phyloP scores from a whole-genome alignment of 1,284 basidiomycete genomes.

The Cryptococcus floricola region DNA sequence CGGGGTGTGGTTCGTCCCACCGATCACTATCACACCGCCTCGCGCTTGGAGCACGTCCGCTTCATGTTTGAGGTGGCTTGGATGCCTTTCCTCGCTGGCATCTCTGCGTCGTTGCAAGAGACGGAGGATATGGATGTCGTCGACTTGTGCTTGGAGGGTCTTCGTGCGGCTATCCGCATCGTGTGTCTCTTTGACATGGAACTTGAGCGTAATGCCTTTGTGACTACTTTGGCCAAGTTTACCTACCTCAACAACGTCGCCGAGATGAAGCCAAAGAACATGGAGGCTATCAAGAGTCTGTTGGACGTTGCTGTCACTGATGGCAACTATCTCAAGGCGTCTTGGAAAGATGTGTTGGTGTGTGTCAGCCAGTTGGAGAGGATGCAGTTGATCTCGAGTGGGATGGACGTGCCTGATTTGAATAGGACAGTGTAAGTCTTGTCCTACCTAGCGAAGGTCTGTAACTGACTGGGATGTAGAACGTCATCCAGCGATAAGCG shows the following conservation, averaged over 20 bases:
- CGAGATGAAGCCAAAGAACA: constrained; percentile 98
- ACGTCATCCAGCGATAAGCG: constrained; percentile 18
- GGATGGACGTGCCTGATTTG: constrained; percentile 74
- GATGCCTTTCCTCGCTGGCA: constrained; percentile 91
- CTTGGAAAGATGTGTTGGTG: constrained; percentile 92
- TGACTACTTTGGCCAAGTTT: constrained; percentile 95
- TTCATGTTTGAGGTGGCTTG: constrained; percentile 99
- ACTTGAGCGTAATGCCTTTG: constrained; percentile 91
- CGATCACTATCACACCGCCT: constrained; percentile 91
- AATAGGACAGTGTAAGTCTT: constrained; percentile 68
- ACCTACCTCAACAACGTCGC: constrained; percentile 94
- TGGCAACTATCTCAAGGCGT: constrained; percentile 87
- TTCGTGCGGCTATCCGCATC: constrained; percentile 87
- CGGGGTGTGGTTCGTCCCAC: constrained; percentile 58
- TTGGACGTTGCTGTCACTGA: constrained; percentile 89
- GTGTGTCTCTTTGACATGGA: constrained; percentile 94
- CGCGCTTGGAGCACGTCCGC: constrained; percentile 86
- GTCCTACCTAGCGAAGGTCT: background rate
- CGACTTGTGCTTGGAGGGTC: constrained; percentile 86
- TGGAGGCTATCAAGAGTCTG: constrained; percentile 93
- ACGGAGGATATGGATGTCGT: constrained; percentile 88
- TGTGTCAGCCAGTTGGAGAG: constrained; percentile 96
- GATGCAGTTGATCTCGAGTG: constrained; percentile 91
- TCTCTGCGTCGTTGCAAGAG: constrained; percentile 86
- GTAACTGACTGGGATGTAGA: constrained; percentile 1